These are phyloP conservation scores for Cladosporium sphaerospermum DNA, from an alignment of 2,329 filamentous ascomycete species.

Conservation along the genomic window DNA sequence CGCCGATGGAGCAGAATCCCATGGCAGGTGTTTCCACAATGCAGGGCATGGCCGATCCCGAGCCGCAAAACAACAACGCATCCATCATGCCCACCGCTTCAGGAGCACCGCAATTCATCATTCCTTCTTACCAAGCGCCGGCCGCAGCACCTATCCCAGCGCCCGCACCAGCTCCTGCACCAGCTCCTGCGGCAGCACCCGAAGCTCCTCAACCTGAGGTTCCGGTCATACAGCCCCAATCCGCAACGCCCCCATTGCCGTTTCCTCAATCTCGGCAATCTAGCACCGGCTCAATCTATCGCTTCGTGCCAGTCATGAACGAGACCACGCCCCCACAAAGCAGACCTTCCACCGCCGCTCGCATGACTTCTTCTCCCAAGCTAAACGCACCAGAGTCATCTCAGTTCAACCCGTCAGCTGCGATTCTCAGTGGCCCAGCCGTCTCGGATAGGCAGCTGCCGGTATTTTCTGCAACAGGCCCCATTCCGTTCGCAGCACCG, in stretches of 20 bases:
- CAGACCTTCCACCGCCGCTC: not conserved
- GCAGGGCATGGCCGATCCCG: not conserved
- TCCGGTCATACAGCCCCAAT: not conserved
- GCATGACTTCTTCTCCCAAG: not conserved
- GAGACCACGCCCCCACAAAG: constrained; percentile 1
- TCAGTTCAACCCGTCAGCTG: not conserved
- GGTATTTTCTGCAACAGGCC: constrained; percentile 26
- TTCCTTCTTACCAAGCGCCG: not conserved
- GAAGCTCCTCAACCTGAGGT: not conserved
- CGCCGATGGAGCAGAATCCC: not conserved
- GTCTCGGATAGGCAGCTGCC: constrained; percentile 16
- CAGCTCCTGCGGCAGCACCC: no score
- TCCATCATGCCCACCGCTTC: not conserved
- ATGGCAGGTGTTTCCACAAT: not conserved
- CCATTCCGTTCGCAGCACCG: constrained; percentile 25
- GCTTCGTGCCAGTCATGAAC: constrained; percentile 11
- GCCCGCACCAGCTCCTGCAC: not conserved
- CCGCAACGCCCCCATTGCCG: not conserved
- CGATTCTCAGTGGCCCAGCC: not conserved
- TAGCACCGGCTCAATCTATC: constrained; percentile 9
- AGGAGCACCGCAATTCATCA: not conserved
- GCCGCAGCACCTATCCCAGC: not conserved
- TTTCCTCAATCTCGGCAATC: constrained; percentile 10
- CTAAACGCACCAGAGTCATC: not conserved
- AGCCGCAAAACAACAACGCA: not conserved